Conservation (phyloP, 208 protist genomes). For the Herpetomonas samuelpessoai region DNA sequence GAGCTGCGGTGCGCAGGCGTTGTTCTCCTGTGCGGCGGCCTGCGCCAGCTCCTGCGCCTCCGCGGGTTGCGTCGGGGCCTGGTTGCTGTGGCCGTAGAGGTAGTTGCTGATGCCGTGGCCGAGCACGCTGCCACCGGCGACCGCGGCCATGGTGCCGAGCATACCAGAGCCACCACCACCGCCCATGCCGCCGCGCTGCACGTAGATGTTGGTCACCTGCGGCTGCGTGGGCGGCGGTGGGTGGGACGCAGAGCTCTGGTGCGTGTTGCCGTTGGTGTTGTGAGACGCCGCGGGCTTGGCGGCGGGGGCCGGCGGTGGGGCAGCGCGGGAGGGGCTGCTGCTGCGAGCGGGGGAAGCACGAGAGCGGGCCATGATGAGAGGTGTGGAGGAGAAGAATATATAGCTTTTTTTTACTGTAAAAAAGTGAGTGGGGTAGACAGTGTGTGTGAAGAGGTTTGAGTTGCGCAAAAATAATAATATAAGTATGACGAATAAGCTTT, state of each 20-base stretch:
- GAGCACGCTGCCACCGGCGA: conserved; percentile 46
- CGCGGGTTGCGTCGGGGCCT: conserved; percentile 38
- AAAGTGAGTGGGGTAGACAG: too few relatives aligned
- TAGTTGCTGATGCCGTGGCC: conserved; percentile 59
- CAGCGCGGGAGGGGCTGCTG: conserved; percentile 9
- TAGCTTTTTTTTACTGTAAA: conserved; percentile 17
- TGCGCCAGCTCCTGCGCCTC: conserved; percentile 43
- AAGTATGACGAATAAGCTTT: conserved; percentile 6
- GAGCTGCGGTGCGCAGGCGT: conserved; percentile 44
- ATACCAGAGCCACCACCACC: conserved; percentile 37
- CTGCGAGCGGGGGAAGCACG: conserved; percentile 13
- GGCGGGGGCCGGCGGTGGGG: conserved; percentile 10
- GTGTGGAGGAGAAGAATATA: conserved; percentile 3
- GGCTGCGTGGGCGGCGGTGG: conserved; percentile 1
- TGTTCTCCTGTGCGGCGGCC: conserved; percentile 27
- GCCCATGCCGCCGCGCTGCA: conserved; percentile 20
- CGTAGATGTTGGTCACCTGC: conserved; percentile 26
- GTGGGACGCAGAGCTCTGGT: background rate
- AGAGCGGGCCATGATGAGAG: conserved; percentile 16
- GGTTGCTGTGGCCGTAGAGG: conserved; percentile 36
- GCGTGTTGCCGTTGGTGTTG: conserved; percentile 5
- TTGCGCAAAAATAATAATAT: conserved; percentile 15
- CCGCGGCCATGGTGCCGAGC: conserved; percentile 48
- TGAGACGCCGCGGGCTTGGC: background rate
- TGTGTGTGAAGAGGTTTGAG: conserved; percentile 1